Evolutionary conservation across 257 asterid species (phyloP).

Genomic region (Capsicum pubescens): DNA sequence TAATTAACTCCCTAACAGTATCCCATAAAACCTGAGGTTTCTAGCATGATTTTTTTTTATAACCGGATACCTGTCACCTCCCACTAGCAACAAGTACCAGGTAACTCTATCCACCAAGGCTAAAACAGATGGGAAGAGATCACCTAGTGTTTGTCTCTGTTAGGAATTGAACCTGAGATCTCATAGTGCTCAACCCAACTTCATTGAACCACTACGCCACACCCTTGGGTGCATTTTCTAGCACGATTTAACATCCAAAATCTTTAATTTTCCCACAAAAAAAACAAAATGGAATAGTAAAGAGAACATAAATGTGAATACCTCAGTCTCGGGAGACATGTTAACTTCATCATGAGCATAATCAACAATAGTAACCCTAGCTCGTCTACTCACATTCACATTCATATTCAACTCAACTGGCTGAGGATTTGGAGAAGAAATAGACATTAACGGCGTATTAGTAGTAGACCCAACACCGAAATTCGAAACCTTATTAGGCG

Average conservation of each 20-base stretch:
- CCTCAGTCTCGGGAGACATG: slow-evolving; percentile 94
- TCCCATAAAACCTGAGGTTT: not conserved
- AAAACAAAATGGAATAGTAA: not conserved
- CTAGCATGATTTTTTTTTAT: not conserved
- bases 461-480: slow-evolving; percentile 46
- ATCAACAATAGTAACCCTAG: slow-evolving; percentile 65
- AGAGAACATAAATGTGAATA: slow-evolving; percentile 28
- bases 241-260: not conserved
- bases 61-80: too few species aligned
- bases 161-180: too few species aligned
- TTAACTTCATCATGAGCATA: slow-evolving; percentile 90
- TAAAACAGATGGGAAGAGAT: too few species aligned
- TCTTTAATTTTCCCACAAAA: not conserved
- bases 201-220: too few species aligned
- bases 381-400: slow-evolving; percentile 40
- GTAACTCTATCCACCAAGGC: too few species aligned
- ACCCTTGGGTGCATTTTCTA: not conserved
- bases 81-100: too few species aligned
- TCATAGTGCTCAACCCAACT: too few species aligned
- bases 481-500: slow-evolving; percentile 42
- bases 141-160: too few species aligned
- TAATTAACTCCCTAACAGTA: slow-evolving; percentile 6
- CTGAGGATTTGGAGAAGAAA: slow-evolving; percentile 49
- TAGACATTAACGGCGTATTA: slow-evolving; percentile 48
- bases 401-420: slow-evolving; percentile 38